Conservation (phyloP, 129 eudicot genomes). For the Heracleum sosnowskyi region DNA sequence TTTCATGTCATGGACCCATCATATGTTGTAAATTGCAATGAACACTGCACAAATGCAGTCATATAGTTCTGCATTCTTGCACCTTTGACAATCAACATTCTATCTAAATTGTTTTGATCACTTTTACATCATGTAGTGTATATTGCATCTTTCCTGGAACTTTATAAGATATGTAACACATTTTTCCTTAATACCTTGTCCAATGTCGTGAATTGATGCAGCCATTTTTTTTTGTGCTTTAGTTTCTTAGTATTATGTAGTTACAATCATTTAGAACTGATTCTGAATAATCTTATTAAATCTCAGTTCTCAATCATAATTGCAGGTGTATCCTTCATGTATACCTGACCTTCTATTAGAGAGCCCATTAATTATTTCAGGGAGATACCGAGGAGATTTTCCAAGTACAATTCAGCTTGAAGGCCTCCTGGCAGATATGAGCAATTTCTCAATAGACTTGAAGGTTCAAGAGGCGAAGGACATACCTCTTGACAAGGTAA, state of each 20-base stretch:
- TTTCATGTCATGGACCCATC: neutral
- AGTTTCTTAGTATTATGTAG: neutral
- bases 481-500: constrained; percentile 65
- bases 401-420: constrained; percentile 48
- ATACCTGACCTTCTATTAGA: constrained; percentile 72
- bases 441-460: constrained; percentile 48
- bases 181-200: neutral
- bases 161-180: neutral
- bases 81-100: neutral
- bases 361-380: constrained; percentile 60
- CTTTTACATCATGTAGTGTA: neutral
- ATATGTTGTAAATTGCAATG: neutral
- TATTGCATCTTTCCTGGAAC: neutral
- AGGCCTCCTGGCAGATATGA: constrained; percentile 55
- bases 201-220: neutral
- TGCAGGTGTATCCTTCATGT: constrained; percentile 61
- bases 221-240: neutral
- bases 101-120: neutral
- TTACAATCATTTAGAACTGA: neutral
- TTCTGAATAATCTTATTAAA: neutral
- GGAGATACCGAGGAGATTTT: constrained; percentile 68
- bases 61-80: neutral
- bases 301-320: constrained; percentile 14
- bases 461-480: constrained; percentile 53
- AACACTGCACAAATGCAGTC: neutral